These are phyloP conservation scores for Adansonia grandidieri DNA, from an alignment of 441 rosid species.

Conservation along the genomic window DNA sequence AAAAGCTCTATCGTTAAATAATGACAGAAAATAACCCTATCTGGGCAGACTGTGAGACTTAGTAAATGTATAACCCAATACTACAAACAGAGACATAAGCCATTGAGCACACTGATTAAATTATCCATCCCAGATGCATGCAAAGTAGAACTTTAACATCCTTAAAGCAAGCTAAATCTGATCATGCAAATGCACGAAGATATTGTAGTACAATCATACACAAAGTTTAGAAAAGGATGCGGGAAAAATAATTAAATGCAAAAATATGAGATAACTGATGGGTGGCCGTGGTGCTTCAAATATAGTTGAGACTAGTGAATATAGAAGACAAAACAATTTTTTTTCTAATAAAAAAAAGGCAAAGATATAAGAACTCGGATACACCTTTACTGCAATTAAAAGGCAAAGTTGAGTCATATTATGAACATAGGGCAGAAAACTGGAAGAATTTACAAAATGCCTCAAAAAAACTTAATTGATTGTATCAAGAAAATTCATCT, in stretches of 20 bases:
- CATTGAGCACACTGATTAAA: background rate
- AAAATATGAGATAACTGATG: background rate
- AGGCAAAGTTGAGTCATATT: background rate
- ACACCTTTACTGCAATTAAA: background rate
- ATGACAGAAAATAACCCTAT: background rate
- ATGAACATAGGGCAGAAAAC: constrained; percentile 5
- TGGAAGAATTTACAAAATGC: constrained; percentile 3
- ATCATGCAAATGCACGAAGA: background rate
- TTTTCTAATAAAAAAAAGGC: background rate
- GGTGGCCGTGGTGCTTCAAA: background rate
- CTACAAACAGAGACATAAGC: background rate
- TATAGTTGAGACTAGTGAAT: background rate
- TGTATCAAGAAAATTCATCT: background rate
- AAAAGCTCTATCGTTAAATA: constrained; percentile 5
- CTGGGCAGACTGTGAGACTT: background rate
- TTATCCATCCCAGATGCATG: background rate
- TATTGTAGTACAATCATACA: background rate
- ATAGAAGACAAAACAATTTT: background rate
- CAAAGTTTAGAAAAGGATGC: background rate
- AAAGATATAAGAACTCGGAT: background rate
- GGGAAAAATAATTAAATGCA: background rate
- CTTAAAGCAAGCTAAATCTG: background rate
- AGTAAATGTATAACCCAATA: background rate
- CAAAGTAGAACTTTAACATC: constrained; percentile 8
- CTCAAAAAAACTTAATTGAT: background rate